phyloP scores from a whole-genome alignment of 768 basidiomycete genomes.

The Stropharia rugosoannulata region DNA sequence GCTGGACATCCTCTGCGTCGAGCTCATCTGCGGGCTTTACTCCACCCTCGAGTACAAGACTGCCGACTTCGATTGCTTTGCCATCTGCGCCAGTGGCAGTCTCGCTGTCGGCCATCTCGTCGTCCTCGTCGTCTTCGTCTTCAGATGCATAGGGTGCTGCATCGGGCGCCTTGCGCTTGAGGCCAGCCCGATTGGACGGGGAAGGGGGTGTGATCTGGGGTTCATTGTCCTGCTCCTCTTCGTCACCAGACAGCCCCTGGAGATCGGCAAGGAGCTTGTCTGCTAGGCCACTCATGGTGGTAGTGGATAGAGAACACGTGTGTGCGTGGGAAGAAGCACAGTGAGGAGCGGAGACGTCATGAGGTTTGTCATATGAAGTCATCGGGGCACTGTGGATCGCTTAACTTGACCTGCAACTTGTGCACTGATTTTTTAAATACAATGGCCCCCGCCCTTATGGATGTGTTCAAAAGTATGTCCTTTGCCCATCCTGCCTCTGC shows the following conservation, averaged over 20 bases:
- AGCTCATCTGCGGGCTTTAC: conserved; percentile 94
- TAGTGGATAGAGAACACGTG: background rate
- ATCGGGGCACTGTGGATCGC: conserved; percentile 9
- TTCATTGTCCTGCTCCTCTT: conserved; percentile 39
- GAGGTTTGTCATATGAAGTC: conserved; percentile 19
- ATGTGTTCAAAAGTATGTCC: conserved; percentile 82
- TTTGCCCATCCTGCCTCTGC: conserved; percentile 11
- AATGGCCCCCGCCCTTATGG: conserved; percentile 58
- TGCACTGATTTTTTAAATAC: conserved; percentile 26
- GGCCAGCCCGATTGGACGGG: conserved; percentile 21
- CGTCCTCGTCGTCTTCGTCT: conserved; percentile 53
- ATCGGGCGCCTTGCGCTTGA: conserved; percentile 64
- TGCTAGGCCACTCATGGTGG: conserved; percentile 75
- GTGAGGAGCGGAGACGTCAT: background rate
- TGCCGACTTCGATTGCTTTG: conserved; percentile 44
- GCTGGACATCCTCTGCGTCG: conserved; percentile 90
- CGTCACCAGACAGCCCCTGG: conserved; percentile 78
- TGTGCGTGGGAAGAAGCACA: conserved; percentile 2
- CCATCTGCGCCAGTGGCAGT: conserved; percentile 44
- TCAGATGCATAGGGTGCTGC: conserved; percentile 38
- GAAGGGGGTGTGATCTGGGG: conserved; percentile 10
- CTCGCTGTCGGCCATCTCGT: conserved; percentile 45
- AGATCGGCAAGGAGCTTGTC: conserved; percentile 93
- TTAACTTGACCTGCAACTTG: conserved; percentile 7
- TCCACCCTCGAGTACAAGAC: conserved; percentile 81